Percentiles rank a stretch among this genome's conserved stretches.
Conservation (phyloP, 345 rosid species). For the Orychophragmus violaceus region DNA sequence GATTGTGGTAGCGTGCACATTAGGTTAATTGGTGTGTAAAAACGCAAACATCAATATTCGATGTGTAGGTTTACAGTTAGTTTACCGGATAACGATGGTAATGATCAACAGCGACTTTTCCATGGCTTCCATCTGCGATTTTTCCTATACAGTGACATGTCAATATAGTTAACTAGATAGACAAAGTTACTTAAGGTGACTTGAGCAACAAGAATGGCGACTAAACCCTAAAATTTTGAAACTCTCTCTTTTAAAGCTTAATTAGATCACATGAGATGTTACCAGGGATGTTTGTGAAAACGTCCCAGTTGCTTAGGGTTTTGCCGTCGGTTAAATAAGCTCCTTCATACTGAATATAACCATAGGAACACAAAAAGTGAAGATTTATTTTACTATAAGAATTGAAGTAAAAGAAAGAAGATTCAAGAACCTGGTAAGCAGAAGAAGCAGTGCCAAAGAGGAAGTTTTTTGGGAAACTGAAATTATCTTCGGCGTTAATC, state of each 20-base stretch:
- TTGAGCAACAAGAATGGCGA: conserved; percentile 4
- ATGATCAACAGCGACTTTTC: conserved; percentile 62
- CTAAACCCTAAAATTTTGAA: neutral
- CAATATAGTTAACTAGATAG: neutral
- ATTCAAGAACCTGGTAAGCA: conserved; percentile 53
- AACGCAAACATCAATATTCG: too few species aligned
- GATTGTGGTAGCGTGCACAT: too few species aligned
- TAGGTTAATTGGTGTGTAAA: too few species aligned
- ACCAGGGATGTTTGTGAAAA: conserved; percentile 41
- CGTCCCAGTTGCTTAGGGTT: conserved; percentile 52
- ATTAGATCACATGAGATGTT: neutral
- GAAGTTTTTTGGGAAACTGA: conserved; percentile 40
- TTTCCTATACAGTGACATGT: conserved; percentile 32
- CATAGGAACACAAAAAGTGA: neutral
- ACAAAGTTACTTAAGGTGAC: neutral
- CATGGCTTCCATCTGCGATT: conserved; percentile 56
- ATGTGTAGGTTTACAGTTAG: neutral
- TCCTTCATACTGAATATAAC: conserved; percentile 43
- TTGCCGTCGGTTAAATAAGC: conserved; percentile 46
- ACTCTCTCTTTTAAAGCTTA: neutral
- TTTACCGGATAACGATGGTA: conserved; percentile 61
- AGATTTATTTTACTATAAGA: neutral
- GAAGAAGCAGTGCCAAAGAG: conserved; percentile 81
- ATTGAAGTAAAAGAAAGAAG: neutral
- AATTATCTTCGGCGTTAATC: neutral